These are phyloP conservation scores for Tetrahymena malaccensis DNA, from an alignment of 73 alveolate species.

Conservation along the genomic window DNA sequence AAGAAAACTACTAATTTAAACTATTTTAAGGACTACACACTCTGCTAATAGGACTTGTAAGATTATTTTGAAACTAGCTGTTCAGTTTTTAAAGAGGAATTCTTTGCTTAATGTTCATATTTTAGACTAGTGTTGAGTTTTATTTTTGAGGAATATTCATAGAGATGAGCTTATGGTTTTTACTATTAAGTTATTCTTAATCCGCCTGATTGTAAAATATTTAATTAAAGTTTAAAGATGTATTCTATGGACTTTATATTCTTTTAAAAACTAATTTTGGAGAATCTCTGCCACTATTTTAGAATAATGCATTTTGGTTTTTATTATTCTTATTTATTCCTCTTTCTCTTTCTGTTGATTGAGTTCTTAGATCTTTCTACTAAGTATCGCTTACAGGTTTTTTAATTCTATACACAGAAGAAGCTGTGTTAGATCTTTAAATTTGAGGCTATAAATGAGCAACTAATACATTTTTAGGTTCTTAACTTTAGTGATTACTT, in stretches of 20 bases:
- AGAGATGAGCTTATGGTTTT: neutral
- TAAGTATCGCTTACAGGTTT: neutral
- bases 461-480: too few relatives aligned
- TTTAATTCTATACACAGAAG: neutral
- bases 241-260: neutral
- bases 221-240: neutral
- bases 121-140: neutral
- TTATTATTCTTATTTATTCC: too few relatives aligned
- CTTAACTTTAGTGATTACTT: neutral
- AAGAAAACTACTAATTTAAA: too few relatives aligned
- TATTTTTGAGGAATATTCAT: neutral
- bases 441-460: neutral
- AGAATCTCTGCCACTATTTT: neutral
- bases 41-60: neutral
- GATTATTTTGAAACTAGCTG: neutral
- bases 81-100: neutral
- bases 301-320: too few relatives aligned
- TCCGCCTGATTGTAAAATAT: neutral
- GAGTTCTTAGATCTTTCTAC: neutral
- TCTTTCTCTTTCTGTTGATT: neutral
- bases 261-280: neutral
- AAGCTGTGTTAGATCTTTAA: neutral
- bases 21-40: neutral
- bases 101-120: neutral
- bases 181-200: neutral